phyloP scores from a whole-genome alignment of 495 filamentous ascomycete species.

The Eremomyces bilateralis region DNA sequence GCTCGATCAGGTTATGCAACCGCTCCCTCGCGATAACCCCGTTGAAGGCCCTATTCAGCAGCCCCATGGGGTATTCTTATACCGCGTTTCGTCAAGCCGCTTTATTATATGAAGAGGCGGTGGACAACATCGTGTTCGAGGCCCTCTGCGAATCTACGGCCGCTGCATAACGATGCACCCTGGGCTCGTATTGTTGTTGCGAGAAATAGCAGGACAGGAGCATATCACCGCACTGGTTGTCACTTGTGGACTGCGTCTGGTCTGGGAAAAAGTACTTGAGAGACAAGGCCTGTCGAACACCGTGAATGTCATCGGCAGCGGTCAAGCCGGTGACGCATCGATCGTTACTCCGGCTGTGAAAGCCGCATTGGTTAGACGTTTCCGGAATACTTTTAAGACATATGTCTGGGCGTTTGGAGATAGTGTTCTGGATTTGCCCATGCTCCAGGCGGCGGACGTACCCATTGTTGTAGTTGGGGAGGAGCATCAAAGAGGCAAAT shows the following conservation, averaged over 20 bases:
- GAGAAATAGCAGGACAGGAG: conserved; percentile 12
- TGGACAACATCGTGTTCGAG: conserved; percentile 24
- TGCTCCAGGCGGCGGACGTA: conserved; percentile 31
- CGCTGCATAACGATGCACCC: conserved; percentile 24
- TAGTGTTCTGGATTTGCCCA: conserved; percentile 35
- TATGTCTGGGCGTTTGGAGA: conserved; percentile 42
- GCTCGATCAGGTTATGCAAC: conserved; percentile 4
- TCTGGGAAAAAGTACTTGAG: conserved; percentile 37
- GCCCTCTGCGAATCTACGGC: conserved; percentile 24
- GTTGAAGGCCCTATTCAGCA: conserved; percentile 28
- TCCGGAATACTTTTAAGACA: conserved; percentile 17
- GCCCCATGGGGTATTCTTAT: conserved; percentile 30
- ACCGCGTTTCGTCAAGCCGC: conserved; percentile 33
- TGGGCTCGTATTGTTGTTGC: conserved; percentile 27
- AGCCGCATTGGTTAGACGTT: conserved; percentile 22
- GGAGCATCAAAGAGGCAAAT: conserved; percentile 26
- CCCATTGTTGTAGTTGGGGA: conserved; percentile 38
- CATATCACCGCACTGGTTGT: conserved; percentile 32
- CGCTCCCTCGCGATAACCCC: conserved; percentile 8
- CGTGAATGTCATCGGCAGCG: conserved; percentile 34
- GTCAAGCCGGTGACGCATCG: conserved; percentile 26
- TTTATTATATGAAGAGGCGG: conserved; percentile 31
- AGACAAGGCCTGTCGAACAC: conserved; percentile 21
- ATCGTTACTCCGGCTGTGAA: conserved; percentile 35
- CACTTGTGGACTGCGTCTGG: conserved; percentile 31